phyloP scores from a whole-genome alignment of 2,329 filamentous ascomycete genomes.

The Chaetomiaceae sp. region DNA sequence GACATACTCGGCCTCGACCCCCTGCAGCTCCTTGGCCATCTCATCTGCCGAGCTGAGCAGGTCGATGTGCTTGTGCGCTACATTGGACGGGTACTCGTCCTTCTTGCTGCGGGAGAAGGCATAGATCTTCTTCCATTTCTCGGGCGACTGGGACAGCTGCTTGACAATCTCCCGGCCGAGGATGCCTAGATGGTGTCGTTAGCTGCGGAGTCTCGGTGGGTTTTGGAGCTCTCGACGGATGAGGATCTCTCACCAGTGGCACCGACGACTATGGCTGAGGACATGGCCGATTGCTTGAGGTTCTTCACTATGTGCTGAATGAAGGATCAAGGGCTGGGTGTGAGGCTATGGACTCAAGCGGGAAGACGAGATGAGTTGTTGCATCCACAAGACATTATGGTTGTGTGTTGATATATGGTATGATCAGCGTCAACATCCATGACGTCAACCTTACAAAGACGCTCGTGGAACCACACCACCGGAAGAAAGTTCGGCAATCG shows the following conservation, averaged over 20 bases:
- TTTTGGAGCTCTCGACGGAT: not conserved
- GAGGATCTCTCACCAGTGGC: slow-evolving; percentile 21
- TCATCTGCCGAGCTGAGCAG: slow-evolving; percentile 20
- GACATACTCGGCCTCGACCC: slow-evolving; percentile 22
- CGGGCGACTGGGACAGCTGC: slow-evolving; percentile 13
- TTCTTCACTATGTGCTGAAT: too few species aligned
- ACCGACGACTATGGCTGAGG: slow-evolving; percentile 17
- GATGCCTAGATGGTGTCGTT: slow-evolving; percentile 16
- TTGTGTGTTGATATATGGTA: too few species aligned
- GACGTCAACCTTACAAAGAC: too few species aligned
- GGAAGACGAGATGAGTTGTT: too few species aligned
- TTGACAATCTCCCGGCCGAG: slow-evolving; percentile 25
- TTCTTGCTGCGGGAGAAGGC: slow-evolving; percentile 26
- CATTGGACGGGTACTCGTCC: slow-evolving; percentile 19
- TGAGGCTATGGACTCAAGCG: too few species aligned
- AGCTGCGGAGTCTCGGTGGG: not conserved
- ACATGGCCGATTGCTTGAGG: slow-evolving; percentile 14
- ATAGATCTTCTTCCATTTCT: slow-evolving; percentile 22
- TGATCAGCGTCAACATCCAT: too few species aligned
- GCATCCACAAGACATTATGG: too few species aligned
- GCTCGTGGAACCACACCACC: too few species aligned
- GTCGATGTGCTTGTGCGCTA: slow-evolving; percentile 23
- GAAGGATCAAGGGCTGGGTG: too few species aligned
- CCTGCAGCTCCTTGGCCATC: slow-evolving; percentile 24
- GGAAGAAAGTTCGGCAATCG: too few species aligned